These are phyloP conservation scores for Podospora conica DNA, from an alignment of 495 filamentous ascomycete species.

Conservation along the genomic window DNA sequence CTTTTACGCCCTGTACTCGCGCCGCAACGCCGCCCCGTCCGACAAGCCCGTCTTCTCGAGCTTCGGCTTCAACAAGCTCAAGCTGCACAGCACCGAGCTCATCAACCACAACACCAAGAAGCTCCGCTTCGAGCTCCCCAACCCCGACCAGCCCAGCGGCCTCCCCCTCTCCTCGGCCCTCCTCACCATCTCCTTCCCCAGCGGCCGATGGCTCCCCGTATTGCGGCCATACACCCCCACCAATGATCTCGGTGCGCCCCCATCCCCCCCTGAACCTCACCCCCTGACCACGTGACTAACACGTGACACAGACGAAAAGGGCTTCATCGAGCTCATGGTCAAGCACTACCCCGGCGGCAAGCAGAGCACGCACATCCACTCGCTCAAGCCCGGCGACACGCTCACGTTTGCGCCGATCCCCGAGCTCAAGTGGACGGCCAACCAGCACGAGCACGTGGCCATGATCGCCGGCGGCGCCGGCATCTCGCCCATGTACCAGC, in stretches of 20 bases:
- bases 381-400: constrained; percentile 52
- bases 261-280: background rate
- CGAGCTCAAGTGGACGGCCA: constrained; percentile 50
- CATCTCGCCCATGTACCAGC: constrained; percentile 59
- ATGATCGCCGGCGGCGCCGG: constrained; percentile 59
- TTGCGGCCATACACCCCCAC: constrained; percentile 57
- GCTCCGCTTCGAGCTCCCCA: constrained; percentile 56
- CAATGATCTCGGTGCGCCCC: constrained; percentile 47
- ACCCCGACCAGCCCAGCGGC: constrained; percentile 42
- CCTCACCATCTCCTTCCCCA: constrained; percentile 48
- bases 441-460: constrained; percentile 48
- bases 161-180: constrained; percentile 51
- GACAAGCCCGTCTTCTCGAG: constrained; percentile 25
- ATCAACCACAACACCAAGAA: constrained; percentile 63
- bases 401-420: constrained; percentile 49
- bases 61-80: constrained; percentile 35
- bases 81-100: constrained; percentile 45
- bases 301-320: constrained; percentile 40
- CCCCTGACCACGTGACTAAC: background rate
- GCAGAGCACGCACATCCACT: constrained; percentile 56
- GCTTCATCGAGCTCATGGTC: constrained; percentile 53
- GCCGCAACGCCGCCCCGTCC: constrained; percentile 5
- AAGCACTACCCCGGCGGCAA: constrained; percentile 61
- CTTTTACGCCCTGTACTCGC: constrained; percentile 22
- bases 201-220: constrained; percentile 47